A percentile compares a stretch with the other conserved stretches of the same genome.
These are phyloP conservation scores for Camptophora hylomeconis DNA, from an alignment of 2,329 filamentous ascomycete genomes.

Conservation along the genomic window DNA sequence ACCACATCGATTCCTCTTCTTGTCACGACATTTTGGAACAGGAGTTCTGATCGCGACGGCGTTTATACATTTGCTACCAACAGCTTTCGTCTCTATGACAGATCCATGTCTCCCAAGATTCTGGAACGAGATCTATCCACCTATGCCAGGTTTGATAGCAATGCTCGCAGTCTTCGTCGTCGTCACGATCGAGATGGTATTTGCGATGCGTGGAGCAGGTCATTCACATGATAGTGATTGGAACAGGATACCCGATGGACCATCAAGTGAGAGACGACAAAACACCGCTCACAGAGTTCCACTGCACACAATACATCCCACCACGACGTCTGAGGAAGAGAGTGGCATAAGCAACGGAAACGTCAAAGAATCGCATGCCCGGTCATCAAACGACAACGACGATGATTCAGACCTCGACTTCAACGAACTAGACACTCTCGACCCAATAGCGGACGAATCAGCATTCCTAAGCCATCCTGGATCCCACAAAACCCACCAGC, in stretches of 20 bases:
- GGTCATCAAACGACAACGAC: constrained; percentile 20
- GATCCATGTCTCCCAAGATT: constrained; percentile 45
- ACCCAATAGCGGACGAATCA: constrained; percentile 29
- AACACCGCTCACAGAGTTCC: constrained; percentile 5
- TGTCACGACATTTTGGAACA: constrained; percentile 65
- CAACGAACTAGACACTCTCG: constrained; percentile 33
- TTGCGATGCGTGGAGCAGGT: constrained; percentile 53
- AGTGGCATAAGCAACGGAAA: constrained; percentile 3
- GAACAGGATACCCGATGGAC: constrained; percentile 22
- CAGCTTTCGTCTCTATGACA: constrained; percentile 52
- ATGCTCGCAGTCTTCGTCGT: constrained; percentile 32
- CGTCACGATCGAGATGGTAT: constrained; percentile 44
- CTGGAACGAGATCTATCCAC: constrained; percentile 33
- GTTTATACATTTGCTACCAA: constrained; percentile 64
- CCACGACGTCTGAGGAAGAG: too few species aligned
- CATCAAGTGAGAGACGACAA: neutral
- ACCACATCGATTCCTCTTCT: constrained; percentile 49
- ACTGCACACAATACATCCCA: constrained; percentile 4
- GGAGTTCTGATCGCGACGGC: constrained; percentile 77
- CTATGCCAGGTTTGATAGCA: constrained; percentile 36
- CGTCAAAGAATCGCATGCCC: constrained; percentile 7
- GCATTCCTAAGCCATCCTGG: constrained; percentile 17
- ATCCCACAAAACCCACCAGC: constrained; percentile 13
- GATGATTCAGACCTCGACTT: constrained; percentile 50
- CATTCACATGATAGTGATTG: constrained; percentile 45